Base-by-base conservation (phyloP, 2,329 filamentous ascomycete genomes). In the Aspergillus thermomutatus region DNA sequence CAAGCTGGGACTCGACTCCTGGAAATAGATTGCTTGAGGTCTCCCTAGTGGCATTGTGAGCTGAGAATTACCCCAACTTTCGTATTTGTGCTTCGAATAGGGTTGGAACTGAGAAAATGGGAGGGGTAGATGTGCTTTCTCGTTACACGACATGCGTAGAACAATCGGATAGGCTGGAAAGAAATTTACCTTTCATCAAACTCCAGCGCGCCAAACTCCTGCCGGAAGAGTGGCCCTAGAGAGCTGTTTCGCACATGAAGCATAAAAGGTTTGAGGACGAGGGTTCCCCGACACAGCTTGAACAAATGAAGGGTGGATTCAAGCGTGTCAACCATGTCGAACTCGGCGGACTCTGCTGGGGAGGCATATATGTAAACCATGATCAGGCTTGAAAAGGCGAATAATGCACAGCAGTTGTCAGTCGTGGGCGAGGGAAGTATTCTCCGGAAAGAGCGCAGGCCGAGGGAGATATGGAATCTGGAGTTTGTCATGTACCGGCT, bases 391-490 rank as follows among this genome's bases (percentile, higher is more conserved):
- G 50, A 59, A 34, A 56, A 59, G 19, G 17, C 45, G 27, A 59
- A 56, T 14, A 59, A 31, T 6, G 57, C 57, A 23, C 45, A 40
- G 31, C 57, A 56, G n/a, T 59, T 56, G 3, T 56, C 53, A 5
- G 25, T 25, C 11, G 50, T 49, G 4, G 57, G 57, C 5, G 50
- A 47, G 4, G 40, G 53, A 5, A 59, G 41, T 19, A 56, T 50
- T 21, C 31, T 53, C 2, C 53, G 50, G n/a, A 50, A 59, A 2
- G 49, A 46, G 4, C 50, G 57, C 27, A 65, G 43, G 10, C 58
- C 63, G 4, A 57, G 37, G 9, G 59, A 55, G 43, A 64, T 63
- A n/a, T 65, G 63, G 48, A 60, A 56, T 31, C 59, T 58, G 17
- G 63, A 60, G 21, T 48, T 37, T 2, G 52, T 54, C 1, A 61